Base-by-base conservation (phyloP, 2,329 filamentous ascomycete species). In the Pseudocercospora eumusae region DNA sequence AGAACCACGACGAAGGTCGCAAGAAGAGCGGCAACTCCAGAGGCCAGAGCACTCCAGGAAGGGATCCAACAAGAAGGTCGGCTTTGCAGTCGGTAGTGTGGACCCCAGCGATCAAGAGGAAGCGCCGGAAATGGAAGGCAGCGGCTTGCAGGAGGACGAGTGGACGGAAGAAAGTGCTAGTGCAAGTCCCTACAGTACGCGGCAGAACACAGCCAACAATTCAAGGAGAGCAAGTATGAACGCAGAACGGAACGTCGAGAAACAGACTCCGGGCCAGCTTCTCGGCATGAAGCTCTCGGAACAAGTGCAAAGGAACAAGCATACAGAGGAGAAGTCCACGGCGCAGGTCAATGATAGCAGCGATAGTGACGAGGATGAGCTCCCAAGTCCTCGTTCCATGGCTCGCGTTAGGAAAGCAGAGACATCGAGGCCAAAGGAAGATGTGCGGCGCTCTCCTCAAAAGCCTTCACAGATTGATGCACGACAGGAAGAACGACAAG, bases 141-240 rank as follows among this genome's bases (percentile, higher is more conserved):
- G 63, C 58, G 71, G 66, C 11, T 49, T 69, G 64, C 69, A 74
- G 25, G 74, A 75, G 50, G 73, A 75, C 52, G 74, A 75, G 28
- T 75, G 74, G 74, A 75, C 73, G 8, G 74, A 75, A 52, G 71
- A 75, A 57, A 75, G 73, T 50, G 69, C 70, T 8, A 75, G 73
- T 55, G 73, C 72, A 20, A 74, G 72, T 62, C 74, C 74, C 11
- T 72, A 70, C 62, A 75, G 73, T 64, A 75, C 74, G 33, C 66
- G 73, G 55, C 69, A 73, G 63, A 74, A 75, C 56, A 75, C 74
- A 25, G 72, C 72, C 18, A 74, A 75, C 58, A 75, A 75, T 52
- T 73, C 71, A n/a, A 59, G 73, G 40, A 69, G 72, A 57, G 60
- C 70, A 9, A 75, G 73, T 50, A 58, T 71, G 57, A 59, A 63